Evolutionary conservation across 768 basidiomycete species (phyloP), one percentile per base, ranked within the genome.

Genomic region (Russula compacta): DNA sequence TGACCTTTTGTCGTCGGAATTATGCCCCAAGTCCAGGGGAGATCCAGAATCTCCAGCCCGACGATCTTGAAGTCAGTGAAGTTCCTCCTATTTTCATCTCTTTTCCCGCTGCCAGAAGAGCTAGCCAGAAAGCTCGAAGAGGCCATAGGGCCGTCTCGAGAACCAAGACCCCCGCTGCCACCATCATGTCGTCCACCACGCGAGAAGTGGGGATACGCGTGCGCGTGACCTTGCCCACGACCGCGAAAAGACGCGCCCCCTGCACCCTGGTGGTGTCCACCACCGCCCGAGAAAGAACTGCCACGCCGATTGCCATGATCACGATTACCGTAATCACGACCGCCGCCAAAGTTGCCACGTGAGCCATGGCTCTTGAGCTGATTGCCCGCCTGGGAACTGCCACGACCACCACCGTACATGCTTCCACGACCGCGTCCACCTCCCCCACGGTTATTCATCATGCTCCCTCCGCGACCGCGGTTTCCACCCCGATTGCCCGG

Each of bases 21-120:
- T 53, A 76, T 67, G 62, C 93, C 92, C 95, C 95, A 98, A 53
- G 78, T 81, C 95, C 95, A 98, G 66, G 76, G 77, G 60, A 97
- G 76, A 66, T 87, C 85, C 67, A 79, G 83, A 66, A 97, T 87
- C 71, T 90, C 85, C 67, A 98, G 79, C 32, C 89, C 94, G 69
- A 95, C 79, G 71, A 99, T 93, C 76, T 95, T 92, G 83, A 99
- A 99, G 76, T 98, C 95, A 40, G 94, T 98, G 67, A 99, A 84
- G 35, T 95, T 97, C 68, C 92, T 84, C 69, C 87, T 83, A 71
- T 88, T 87, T 73, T 92, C 90, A 70, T 91, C 89, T 74, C 87
- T 88, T 81, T 90, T 90, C 80, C 85, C 84, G 69, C 74, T 60
- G 3, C 71, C 64, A 40, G 49, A 53, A 62, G 67, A 50, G 54